Conservation (phyloP, 2,329 filamentous ascomycete genomes). For the Pezicula neosporulosa region DNA sequence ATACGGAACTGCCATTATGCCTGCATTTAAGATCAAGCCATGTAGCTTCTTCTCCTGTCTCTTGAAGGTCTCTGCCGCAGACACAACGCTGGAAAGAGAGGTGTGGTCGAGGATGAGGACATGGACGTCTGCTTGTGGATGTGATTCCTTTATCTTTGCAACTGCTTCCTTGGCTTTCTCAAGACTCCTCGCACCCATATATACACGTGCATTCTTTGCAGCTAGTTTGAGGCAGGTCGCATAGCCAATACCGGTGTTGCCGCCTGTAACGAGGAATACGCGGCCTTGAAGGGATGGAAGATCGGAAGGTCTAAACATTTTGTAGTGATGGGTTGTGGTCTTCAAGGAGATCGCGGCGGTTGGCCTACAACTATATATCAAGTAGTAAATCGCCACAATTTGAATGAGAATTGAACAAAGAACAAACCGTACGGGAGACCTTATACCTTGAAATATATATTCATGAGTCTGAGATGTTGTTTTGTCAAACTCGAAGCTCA, state of each 20-base stretch:
- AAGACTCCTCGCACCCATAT: constrained; percentile 42
- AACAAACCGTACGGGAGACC: too few species aligned
- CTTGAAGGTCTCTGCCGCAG: constrained; percentile 25
- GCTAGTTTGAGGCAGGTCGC: constrained; percentile 47
- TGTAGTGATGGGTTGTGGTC: background rate
- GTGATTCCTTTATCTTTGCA: constrained; percentile 25
- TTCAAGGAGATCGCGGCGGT: background rate
- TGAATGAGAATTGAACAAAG: too few species aligned
- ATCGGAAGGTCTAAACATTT: constrained; percentile 13
- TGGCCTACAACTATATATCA: too few species aligned
- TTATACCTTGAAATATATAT: too few species aligned
- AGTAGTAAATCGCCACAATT: background rate
- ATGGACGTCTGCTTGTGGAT: constrained; percentile 44
- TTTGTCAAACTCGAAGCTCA: too few species aligned
- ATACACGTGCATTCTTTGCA: constrained; percentile 43
- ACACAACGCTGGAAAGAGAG: constrained; percentile 23
- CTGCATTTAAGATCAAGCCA: constrained; percentile 42
- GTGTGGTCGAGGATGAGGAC: constrained; percentile 19
- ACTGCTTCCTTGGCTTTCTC: constrained; percentile 34
- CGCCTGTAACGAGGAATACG: constrained; percentile 38
- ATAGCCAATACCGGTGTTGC: constrained; percentile 34
- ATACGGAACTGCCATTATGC: constrained; percentile 36
- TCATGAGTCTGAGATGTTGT: too few species aligned
- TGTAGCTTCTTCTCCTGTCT: constrained; percentile 30
- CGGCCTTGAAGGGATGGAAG: constrained; percentile 36